Evolutionary conservation across 306 rosid species (phyloP).

Genomic region (Lathyrus sativus): DNA sequence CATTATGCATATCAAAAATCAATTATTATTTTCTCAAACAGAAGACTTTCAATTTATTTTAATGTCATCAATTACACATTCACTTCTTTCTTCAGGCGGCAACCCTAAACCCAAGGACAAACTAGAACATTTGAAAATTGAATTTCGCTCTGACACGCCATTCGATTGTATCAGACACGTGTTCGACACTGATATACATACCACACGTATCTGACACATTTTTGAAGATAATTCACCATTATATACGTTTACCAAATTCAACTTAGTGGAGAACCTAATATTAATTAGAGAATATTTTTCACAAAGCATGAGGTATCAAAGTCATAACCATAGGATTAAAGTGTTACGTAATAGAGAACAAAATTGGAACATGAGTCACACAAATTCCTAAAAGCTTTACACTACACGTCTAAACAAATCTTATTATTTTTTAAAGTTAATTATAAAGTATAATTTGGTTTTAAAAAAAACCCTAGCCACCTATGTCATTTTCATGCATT

Average conservation of each 20-base stretch:
- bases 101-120: too few relatives aligned
- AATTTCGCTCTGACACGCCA: too few relatives aligned
- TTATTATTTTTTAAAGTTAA: background rate
- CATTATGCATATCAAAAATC: too few relatives aligned
- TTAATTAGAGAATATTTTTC: background rate
- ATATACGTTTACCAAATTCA: background rate
- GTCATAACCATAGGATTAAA: background rate
- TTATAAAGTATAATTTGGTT: background rate
- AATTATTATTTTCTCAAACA: too few relatives aligned
- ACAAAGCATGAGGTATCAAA: slow-evolving; percentile 23
- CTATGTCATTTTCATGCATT: slow-evolving; percentile 18
- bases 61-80: too few relatives aligned
- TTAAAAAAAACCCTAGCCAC: slow-evolving; percentile 1
- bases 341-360: slow-evolving; percentile 16
- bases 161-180: too few relatives aligned
- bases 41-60: too few relatives aligned
- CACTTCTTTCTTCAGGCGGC: too few relatives aligned
- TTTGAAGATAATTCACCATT: too few relatives aligned
- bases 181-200: too few relatives aligned
- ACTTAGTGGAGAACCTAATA: background rate
- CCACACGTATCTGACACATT: too few relatives aligned
- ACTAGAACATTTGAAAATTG: too few relatives aligned
- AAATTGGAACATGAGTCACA: slow-evolving; percentile 19
- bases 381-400: background rate
- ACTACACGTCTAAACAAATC: background rate